Percentiles rank a stretch among this genome's conserved stretches.
Conservation (phyloP, 805 yeast species). For the Lipomyces yamadae region DNA sequence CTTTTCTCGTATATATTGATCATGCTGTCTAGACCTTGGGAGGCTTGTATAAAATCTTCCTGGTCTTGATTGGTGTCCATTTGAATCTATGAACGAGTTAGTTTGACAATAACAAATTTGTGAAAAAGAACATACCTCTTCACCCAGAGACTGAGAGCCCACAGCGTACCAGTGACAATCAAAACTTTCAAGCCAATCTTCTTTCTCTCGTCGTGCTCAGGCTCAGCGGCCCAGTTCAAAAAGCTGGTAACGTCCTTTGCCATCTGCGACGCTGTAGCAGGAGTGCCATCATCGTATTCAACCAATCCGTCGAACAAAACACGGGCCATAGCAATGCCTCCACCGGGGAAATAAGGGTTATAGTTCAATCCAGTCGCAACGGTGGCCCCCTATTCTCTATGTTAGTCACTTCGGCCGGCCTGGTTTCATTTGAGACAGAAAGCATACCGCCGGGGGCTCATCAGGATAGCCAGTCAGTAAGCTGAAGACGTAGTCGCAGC, state of each 20-base stretch:
- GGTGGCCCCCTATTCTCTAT: constrained; percentile 65
- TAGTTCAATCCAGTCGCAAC: constrained; percentile 95
- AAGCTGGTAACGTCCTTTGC: constrained; percentile 96
- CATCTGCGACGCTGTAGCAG: constrained; percentile 98
- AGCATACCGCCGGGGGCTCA: constrained; percentile 79
- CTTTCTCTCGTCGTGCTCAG: constrained; percentile 98
- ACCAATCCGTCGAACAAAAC: constrained; percentile 96
- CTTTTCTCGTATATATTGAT: neutral
- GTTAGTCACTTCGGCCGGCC: neutral
- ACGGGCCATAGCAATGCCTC: constrained; percentile 98
- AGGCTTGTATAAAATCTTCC: constrained; percentile 91
- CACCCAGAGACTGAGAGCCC: constrained; percentile 83
- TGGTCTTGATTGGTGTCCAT: constrained; percentile 94
- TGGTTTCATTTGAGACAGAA: neutral
- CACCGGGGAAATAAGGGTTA: constrained; percentile 99
- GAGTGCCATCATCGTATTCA: constrained; percentile 98
- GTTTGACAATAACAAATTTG: neutral
- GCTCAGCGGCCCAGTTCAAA: constrained; percentile 98
- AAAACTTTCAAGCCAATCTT: constrained; percentile 93
- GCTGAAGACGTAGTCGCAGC: constrained; percentile 91
- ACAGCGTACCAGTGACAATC: constrained; percentile 75
- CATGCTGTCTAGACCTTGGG: constrained; percentile 58
- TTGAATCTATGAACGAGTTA: constrained; percentile 60
- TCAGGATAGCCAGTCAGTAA: constrained; percentile 98
- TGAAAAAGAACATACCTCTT: constrained; percentile 58